Base-by-base conservation (phyloP, 805 yeast species). In the Yarrowia keelungensis region DNA sequence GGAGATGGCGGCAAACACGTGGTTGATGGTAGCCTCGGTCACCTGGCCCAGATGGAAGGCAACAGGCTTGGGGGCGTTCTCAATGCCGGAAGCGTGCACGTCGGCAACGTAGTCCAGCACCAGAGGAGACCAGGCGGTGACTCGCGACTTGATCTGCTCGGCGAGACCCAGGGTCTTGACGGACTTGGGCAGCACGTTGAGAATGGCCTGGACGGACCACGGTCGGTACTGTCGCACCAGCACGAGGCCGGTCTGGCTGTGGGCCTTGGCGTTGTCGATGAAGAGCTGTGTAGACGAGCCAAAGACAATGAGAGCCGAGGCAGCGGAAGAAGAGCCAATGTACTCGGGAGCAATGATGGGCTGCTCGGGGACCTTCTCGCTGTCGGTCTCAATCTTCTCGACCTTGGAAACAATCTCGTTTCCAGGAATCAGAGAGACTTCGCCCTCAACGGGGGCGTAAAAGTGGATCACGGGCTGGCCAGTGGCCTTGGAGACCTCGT, bases 31-130 rank as follows among this genome's bases (percentile, higher is more conserved):
- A 8, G 74, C 74, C 41, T 76, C 77, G 69, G 79, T 79, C 54
- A 84, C 79, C 22, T 76, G 69, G 39, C 86, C 84, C 64, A 84
- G 77, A 69, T 87, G 89, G 75, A 85, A 81, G 22, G 89, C 82
- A 61, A 89, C 84, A 16, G 92, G 80, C 73, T 81, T 76, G 16
- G 74, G 71, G 41, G 76, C 68, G 51, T 73, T 56, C 12, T 62
- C 59, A 36, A 68, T 58, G 16, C 70, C 72, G 5, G 73, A 45
- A 36, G 72, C 56, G 42, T 71, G 70, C 78, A 84, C 80, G 64
- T 86, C 86, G 64, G 86, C 84, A 77, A 92, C 85, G 72, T 92
- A 85, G 75, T 92, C 97, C 72, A 92, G 84, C 72, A 89, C 81
- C 50, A 92, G 81, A 3, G 94, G 91, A 15, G 90, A 85, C 78